Evolutionary conservation across 768 basidiomycete species (phyloP).

Genomic region (Dentipellis fragilis): DNA sequence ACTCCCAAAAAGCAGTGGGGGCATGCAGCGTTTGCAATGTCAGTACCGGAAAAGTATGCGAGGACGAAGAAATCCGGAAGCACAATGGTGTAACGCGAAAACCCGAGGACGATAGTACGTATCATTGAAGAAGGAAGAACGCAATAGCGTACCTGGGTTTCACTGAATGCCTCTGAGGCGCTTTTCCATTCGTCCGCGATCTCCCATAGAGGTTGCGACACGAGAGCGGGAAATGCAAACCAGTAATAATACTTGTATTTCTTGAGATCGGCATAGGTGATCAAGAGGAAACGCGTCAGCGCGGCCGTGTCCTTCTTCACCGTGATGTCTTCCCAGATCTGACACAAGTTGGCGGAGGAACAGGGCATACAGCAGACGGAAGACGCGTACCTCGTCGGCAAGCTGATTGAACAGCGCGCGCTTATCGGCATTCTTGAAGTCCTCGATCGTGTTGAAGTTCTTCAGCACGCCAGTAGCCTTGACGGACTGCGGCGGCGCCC

Average conservation of each 20-base stretch:
- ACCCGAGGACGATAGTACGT: not conserved
- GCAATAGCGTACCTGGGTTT: conserved; percentile 29
- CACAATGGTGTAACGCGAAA: not conserved
- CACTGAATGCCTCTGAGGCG: conserved; percentile 35
- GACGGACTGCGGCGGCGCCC: conserved; percentile 39
- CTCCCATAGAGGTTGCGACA: conserved; percentile 86
- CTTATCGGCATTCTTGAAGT: conserved; percentile 88
- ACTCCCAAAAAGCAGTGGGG: no score
- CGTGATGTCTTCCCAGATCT: conserved; percentile 66
- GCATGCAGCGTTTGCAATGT: no score
- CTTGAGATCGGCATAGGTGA: conserved; percentile 95
- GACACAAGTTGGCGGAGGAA: not conserved
- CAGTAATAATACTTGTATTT: conserved; percentile 98
- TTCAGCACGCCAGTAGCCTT: conserved; percentile 60
- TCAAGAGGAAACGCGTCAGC: conserved; percentile 74
- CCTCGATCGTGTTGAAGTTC: conserved; percentile 97
- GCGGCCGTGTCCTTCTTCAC: conserved; percentile 40
- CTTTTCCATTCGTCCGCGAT: conserved; percentile 54
- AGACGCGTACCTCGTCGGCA: conserved; percentile 49
- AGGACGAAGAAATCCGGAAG: no score
- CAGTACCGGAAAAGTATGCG: no score
- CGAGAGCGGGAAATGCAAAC: conserved; percentile 94
- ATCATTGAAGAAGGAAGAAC: not conserved
- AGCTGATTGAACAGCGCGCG: conserved; percentile 70
- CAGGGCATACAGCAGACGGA: not conserved